Evolutionary conservation across 75 land plant species (phyloP).

Genomic region (Picea sitchensis): DNA sequence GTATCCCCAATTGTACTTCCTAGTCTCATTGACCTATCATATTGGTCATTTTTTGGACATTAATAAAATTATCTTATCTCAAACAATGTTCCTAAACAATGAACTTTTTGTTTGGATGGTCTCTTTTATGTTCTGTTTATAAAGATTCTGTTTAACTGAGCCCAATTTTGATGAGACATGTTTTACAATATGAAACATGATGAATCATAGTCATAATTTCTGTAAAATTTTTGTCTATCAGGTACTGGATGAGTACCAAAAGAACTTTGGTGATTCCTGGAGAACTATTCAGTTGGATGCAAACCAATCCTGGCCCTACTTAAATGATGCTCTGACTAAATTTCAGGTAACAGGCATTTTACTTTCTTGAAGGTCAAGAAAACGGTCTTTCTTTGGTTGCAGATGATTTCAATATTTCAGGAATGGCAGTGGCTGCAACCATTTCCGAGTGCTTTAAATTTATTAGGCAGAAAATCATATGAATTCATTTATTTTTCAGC

Average conservation of each 20-base stretch:
- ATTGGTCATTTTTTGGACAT: no score
- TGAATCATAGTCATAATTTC: neutral
- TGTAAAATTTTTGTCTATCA: slow-evolving; percentile 13
- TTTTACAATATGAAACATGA: neutral
- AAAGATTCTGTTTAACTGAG: neutral
- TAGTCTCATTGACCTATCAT: no score
- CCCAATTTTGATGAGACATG: neutral
- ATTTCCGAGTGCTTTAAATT: neutral
- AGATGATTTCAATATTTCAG: neutral
- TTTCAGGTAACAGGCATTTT: slow-evolving; percentile 55
- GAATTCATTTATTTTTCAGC: neutral
- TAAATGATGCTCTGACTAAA: slow-evolving; percentile 69
- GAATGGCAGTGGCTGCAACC: no score
- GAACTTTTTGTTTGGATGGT: neutral
- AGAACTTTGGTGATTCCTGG: slow-evolving; percentile 88
- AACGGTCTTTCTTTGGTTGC: neutral
- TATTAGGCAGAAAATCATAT: neutral
- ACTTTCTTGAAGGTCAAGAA: neutral
- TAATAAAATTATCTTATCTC: neutral
- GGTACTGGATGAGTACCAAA: slow-evolving; percentile 90
- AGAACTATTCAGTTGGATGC: slow-evolving; percentile 51
- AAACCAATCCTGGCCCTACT: slow-evolving; percentile 79
- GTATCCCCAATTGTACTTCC: no score
- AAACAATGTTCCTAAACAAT: neutral
- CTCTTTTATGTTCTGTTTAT: neutral